Evolutionary conservation across 2,329 filamentous ascomycete genomes (phyloP).

Genomic region (Salinomyces thailandicus): DNA sequence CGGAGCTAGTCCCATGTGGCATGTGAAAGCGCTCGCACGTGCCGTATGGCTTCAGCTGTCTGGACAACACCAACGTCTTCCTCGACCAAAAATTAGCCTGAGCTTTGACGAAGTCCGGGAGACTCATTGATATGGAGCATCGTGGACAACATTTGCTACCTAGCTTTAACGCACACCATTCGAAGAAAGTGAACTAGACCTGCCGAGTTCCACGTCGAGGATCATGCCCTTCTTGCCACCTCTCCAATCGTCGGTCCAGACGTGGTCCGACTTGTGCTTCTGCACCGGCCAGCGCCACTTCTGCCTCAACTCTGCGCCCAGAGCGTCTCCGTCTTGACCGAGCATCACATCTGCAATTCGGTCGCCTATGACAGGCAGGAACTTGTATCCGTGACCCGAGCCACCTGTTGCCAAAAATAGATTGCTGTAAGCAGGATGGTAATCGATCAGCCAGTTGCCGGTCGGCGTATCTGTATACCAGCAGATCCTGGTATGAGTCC

Average conservation of each 20-base stretch:
- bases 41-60: slow-evolving; percentile 1
- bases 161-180: no score
- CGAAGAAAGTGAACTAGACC: no score
- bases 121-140: no score
- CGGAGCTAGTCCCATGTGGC: no score
- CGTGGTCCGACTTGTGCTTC: slow-evolving; percentile 24
- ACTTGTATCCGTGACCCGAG: slow-evolving; percentile 53
- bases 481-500: slow-evolving; percentile 40
- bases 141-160: no score
- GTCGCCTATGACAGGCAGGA: slow-evolving; percentile 48
- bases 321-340: slow-evolving; percentile 27
- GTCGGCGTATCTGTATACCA: slow-evolving; percentile 49
- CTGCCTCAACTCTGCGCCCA: slow-evolving; percentile 41
- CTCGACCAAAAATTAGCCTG: no score
- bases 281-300: slow-evolving; percentile 50
- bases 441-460: slow-evolving; percentile 46
- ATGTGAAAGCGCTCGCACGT: background rate
- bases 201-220: slow-evolving; percentile 28
- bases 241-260: slow-evolving; percentile 31
- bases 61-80: slow-evolving; percentile 1
- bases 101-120: no score
- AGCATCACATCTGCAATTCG: slow-evolving; percentile 44
- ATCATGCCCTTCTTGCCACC: slow-evolving; percentile 27
- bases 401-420: slow-evolving; percentile 53
- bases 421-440: slow-evolving; percentile 40